These are phyloP conservation scores for Castanospermum australe DNA, from an alignment of 306 rosid genomes.

Conservation along the genomic window DNA sequence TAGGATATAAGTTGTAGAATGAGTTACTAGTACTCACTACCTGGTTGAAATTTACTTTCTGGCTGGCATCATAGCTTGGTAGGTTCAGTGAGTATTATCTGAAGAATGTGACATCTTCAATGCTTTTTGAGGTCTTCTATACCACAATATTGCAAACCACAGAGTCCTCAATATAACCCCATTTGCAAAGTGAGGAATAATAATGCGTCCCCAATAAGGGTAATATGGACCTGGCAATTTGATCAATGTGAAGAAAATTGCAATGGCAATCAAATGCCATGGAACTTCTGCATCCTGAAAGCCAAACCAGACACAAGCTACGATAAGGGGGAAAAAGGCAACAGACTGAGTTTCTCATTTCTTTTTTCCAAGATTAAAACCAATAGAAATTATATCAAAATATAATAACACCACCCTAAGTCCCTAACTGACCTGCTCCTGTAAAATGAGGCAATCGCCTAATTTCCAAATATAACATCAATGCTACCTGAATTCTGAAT, in stretches of 20 bases:
- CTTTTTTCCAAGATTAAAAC: neutral
- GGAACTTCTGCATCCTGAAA: slow-evolving; percentile 90
- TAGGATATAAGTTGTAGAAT: slow-evolving; percentile 11
- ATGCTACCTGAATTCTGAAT: neutral
- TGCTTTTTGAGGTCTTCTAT: slow-evolving; percentile 32
- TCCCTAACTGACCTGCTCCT: neutral
- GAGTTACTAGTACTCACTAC: slow-evolving; percentile 13
- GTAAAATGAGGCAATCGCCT: slow-evolving; percentile 7
- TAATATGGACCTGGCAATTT: slow-evolving; percentile 89
- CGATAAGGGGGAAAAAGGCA: neutral
- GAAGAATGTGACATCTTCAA: slow-evolving; percentile 21
- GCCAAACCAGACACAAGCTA: slow-evolving; percentile 25
- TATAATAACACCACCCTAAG: neutral
- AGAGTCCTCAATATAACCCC: slow-evolving; percentile 46
- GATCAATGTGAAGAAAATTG: slow-evolving; percentile 73
- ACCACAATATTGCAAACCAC: slow-evolving; percentile 48
- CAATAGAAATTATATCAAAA: neutral
- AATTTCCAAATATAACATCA: neutral
- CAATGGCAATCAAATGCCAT: slow-evolving; percentile 82
- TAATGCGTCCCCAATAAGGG: slow-evolving; percentile 85
- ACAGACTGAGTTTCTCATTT: slow-evolving; percentile 1
- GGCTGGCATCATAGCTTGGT: slow-evolving; percentile 8
- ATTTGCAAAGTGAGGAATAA: slow-evolving; percentile 80
- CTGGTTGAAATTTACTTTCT: slow-evolving; percentile 2
- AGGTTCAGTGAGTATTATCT: slow-evolving; percentile 19